Evolutionary conservation across 176 grass and related monocot species (phyloP).

Genomic region (Lolium rigidum): DNA sequence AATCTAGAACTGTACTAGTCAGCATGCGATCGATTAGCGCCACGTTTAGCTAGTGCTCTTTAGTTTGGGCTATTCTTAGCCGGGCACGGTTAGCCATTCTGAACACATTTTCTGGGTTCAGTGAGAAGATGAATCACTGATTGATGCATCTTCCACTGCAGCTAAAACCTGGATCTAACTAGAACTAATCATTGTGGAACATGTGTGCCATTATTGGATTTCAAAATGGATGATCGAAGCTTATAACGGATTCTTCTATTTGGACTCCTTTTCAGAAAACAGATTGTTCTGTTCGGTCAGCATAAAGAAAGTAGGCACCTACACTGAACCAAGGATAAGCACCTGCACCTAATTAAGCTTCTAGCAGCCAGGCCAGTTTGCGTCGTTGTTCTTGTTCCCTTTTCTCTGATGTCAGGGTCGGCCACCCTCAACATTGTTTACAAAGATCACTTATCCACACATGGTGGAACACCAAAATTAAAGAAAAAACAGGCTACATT

Average conservation of each 20-base stretch:
- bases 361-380: neutral
- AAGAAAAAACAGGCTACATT: neutral
- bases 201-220: conserved; percentile 13
- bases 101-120: neutral
- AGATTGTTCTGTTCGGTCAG: neutral
- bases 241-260: neutral
- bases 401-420: conserved; percentile 16
- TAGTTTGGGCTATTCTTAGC: conserved; percentile 5
- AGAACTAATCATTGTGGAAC: neutral
- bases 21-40: conserved; percentile 8
- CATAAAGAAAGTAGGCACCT: neutral
- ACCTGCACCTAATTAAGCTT: conserved; percentile 24
- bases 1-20: conserved; percentile 12
- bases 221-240: conserved; percentile 2
- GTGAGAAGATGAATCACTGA: neutral
- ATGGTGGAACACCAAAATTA: neutral
- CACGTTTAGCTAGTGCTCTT: conserved; percentile 20
- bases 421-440: conserved; percentile 12
- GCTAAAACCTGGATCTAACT: neutral
- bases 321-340: neutral
- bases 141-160: neutral
- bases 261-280: neutral
- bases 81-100: neutral
- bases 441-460: conserved; percentile 36
- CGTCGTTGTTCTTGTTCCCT: neutral